Base-by-base conservation (phyloP, 257 asterid species). In the Solanum dulcamara region DNA sequence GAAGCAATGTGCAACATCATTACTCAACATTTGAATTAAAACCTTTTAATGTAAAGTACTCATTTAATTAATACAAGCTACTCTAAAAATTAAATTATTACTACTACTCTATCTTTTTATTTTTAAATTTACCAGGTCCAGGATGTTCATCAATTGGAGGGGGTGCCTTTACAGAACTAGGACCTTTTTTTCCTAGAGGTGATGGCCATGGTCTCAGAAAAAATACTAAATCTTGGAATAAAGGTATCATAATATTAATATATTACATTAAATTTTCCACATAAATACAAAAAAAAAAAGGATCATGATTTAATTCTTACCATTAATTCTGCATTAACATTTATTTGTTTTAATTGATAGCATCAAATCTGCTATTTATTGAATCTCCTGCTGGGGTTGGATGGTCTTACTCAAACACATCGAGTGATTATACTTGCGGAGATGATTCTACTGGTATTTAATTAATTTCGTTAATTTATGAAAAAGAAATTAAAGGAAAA, bases 321-420 rank as follows among this genome's bases (percentile, higher is more conserved):
- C 12, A 24, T 30, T 38, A 26, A 38, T 33, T 20, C 13, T 24
- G 22, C 12, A 70, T 37, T 10, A 44, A 24, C 40, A 38, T 70
- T 7, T 24, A 10, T 83, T 30, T 59, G 22, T 55, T 33, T 81
- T 64, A 24, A 33, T 44, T 42, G 10, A 12, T 83, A 87, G 91
- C 71, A 74, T 89, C 91, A 68, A 86, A 89, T 88, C 88, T 89
- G 40, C 89, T 89, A 50, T 89, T 89, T 81, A 48, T 89, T 24
- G 91, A 89, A 87, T 81, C 89, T 44, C 91, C 91, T 2, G 91
- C 87, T 53, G 91, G 91, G 20, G 91, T 89, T 83, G 91, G 91
- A 24, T 89, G 89, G 89, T 89, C 91, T 57, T 89, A 89, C 62
- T 89, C 91, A 40, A 89, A 89, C 74, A 89, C 86, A 62, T 80